These are phyloP conservation scores for Boletus vinaceobasis DNA, from an alignment of 768 basidiomycete genomes.

Conservation along the genomic window DNA sequence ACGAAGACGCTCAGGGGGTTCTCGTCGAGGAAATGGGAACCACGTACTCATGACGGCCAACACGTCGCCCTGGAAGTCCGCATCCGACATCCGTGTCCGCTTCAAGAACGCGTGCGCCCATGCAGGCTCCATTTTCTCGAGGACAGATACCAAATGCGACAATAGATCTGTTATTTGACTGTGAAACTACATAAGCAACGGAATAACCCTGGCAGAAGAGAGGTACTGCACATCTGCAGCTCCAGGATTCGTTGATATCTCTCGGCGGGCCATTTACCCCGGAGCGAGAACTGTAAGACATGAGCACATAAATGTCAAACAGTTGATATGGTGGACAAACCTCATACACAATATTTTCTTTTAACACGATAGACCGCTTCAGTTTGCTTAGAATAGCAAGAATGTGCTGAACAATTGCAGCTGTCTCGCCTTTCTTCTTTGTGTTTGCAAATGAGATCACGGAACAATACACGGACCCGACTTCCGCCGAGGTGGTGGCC, in stretches of 20 bases:
- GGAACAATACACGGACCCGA: slow-evolving; percentile 72
- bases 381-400: slow-evolving; percentile 75
- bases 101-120: slow-evolving; percentile 78
- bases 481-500: slow-evolving; percentile 61
- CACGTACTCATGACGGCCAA: slow-evolving; percentile 73
- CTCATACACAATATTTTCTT: slow-evolving; percentile 64
- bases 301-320: not conserved
- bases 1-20: not conserved
- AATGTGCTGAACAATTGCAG: slow-evolving; percentile 59
- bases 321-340: slow-evolving; percentile 31
- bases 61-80: slow-evolving; percentile 81
- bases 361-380: slow-evolving; percentile 53
- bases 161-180: slow-evolving; percentile 70
- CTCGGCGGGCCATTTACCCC: slow-evolving; percentile 77
- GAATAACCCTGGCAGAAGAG: not conserved
- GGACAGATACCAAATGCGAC: slow-evolving; percentile 69
- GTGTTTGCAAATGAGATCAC: slow-evolving; percentile 70
- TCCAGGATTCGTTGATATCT: slow-evolving; percentile 69
- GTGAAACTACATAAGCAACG: slow-evolving; percentile 5
- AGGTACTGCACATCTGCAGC: slow-evolving; percentile 54
- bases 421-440: slow-evolving; percentile 45
- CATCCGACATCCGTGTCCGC: slow-evolving; percentile 70
- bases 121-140: slow-evolving; percentile 67
- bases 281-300: slow-evolving; percentile 58
- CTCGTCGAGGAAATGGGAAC: not conserved